Evolutionary conservation across 1,139 yeast genomes (phyloP), one percentile per base, ranked within the genome.

Genomic region (Suhomyces kunorum): DNA sequence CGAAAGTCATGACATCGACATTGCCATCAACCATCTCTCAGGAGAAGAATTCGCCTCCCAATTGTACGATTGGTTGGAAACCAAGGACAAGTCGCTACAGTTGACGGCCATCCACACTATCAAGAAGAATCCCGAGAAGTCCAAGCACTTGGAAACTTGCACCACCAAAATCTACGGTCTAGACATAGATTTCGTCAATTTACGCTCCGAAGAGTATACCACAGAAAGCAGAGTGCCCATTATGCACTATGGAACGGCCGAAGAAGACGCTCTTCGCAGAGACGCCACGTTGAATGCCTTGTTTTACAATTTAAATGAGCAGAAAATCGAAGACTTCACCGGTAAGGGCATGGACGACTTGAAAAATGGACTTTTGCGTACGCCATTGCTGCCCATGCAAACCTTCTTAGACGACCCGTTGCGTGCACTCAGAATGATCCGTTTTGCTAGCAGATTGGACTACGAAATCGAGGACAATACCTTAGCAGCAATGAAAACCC

Each of bases 111-210:
- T 89, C 25, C 95, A 90, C 58, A 87, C 86, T 42, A 89, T 92
- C 47, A 90, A 86, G 49, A 82, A 82, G 60, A 92, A 94, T 59
- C 98, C 98, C 0, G 97, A 86, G 49, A 90, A 90, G 61, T 86
- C 95, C 1, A 94, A 92, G 64, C 99, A 92, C 65, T 67, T 92
- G 50, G 99, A 94, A 56, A 94, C 98, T 0, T 95, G 98, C 31
- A 92, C 98, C 6, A 89, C 97, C 2, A 84, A 81, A 54, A 64
- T 92, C 15, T 87, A 76, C 58, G 95, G 83, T 0, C 62, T 84
- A 19, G 96, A 88, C 53, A 78, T 92, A 36, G 99, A 92, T 63
- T 88, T 92, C 61, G 98, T 94, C 38, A 92, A 92, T 59, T 68
- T 92, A 47, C 69, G 99, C 47, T 82, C 85, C 29, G 98, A 94